phyloP scores from a whole-genome alignment of 1,139 yeast species.

The Candida pseudoviswanathii region DNA sequence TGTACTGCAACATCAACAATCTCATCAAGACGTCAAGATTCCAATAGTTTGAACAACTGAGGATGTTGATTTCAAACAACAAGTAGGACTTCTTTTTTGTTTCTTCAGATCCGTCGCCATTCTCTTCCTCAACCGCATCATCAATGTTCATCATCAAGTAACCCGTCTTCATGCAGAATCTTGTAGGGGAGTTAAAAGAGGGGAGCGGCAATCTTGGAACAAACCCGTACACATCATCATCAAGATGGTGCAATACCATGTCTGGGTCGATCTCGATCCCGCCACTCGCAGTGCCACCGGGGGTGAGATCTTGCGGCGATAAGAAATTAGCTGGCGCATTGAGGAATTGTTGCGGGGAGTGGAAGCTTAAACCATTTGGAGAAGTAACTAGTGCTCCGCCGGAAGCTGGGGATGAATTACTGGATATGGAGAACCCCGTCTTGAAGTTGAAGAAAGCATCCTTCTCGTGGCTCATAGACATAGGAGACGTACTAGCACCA shows the following conservation, averaged over 20 bases:
- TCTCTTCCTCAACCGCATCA: background rate
- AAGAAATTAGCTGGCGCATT: slow-evolving; percentile 37
- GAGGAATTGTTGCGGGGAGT: slow-evolving; percentile 43
- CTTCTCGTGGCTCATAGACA: slow-evolving; percentile 10
- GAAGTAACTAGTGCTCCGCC: slow-evolving; percentile 35
- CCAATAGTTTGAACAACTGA: slow-evolving; percentile 71
- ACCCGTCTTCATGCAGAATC: slow-evolving; percentile 73
- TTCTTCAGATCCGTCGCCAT: background rate
- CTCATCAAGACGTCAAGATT: slow-evolving; percentile 58
- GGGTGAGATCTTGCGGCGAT: slow-evolving; percentile 32
- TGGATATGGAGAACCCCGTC: slow-evolving; percentile 21
- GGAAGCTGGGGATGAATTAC: slow-evolving; percentile 27
- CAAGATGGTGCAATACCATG: slow-evolving; percentile 47
- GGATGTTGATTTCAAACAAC: slow-evolving; percentile 60
- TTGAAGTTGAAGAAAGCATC: slow-evolving; percentile 21
- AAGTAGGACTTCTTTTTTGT: slow-evolving; percentile 22
- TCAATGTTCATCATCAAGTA: slow-evolving; percentile 51
- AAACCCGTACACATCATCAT: slow-evolving; percentile 64
- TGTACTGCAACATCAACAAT: slow-evolving; percentile 64
- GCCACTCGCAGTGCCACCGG: slow-evolving; percentile 5
- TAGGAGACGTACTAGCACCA: background rate
- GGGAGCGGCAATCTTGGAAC: slow-evolving; percentile 65
- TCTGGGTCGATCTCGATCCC: slow-evolving; percentile 27
- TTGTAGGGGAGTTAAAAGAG: slow-evolving; percentile 67
- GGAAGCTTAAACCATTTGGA: slow-evolving; percentile 36